These are phyloP conservation scores for Maudiozyma humilis DNA, from an alignment of 1,139 yeast species.

Conservation along the genomic window DNA sequence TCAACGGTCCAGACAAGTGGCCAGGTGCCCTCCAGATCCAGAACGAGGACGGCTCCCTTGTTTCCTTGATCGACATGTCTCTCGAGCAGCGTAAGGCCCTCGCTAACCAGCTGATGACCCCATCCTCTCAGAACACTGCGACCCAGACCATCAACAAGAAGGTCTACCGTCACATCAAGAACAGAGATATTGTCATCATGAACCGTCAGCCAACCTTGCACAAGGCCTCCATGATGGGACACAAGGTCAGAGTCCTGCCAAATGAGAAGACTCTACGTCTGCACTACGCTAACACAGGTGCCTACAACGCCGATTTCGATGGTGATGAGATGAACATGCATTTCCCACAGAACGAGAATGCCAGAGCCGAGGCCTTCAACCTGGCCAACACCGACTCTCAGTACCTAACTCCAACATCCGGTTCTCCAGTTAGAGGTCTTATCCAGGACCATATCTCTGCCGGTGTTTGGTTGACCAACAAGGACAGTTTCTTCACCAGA, in stretches of 20 bases:
- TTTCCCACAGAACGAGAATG: conserved; percentile 97
- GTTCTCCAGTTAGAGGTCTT: conserved; percentile 95
- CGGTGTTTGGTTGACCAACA: conserved; percentile 95
- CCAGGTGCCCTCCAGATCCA: conserved; percentile 98
- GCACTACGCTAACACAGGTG: conserved; percentile 98
- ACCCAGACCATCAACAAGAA: conserved; percentile 69
- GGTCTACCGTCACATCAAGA: conserved; percentile 87
- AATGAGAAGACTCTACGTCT: conserved; percentile 94
- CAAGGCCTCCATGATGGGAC: conserved; percentile 99
- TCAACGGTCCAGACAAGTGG: conserved; percentile 96
- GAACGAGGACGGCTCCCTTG: conserved; percentile 87
- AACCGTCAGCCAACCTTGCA: conserved; percentile 98
- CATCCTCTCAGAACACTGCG: conserved; percentile 42
- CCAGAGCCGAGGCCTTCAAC: conserved; percentile 91
- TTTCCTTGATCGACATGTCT: conserved; percentile 81
- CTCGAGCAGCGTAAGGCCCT: conserved; percentile 91
- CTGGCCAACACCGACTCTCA: conserved; percentile 96
- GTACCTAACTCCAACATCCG: conserved; percentile 95
- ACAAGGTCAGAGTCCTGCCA: conserved; percentile 90
- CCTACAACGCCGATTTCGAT: conserved; percentile 97
- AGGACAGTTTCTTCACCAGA: conserved; percentile 84
- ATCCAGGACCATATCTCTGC: conserved; percentile 99
- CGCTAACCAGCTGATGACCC: conserved; percentile 91
- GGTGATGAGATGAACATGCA: conserved; percentile 99
- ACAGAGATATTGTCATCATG: conserved; percentile 94